These are phyloP conservation scores for Ogataea ramenticola DNA, from an alignment of 805 yeast species.

Conservation along the genomic window DNA sequence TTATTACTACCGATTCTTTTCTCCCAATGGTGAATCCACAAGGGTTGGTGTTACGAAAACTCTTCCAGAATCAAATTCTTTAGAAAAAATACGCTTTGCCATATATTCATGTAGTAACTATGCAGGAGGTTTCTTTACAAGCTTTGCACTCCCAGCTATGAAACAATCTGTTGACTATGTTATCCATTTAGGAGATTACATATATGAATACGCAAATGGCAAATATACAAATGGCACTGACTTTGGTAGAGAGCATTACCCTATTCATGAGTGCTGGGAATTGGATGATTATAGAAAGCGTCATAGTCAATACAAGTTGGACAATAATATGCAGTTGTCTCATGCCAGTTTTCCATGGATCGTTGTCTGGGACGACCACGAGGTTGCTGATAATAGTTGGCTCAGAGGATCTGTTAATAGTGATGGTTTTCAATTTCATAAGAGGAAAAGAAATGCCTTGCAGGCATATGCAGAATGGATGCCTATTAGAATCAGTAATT, in stretches of 20 bases:
- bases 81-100: constrained; percentile 1
- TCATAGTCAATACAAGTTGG: constrained; percentile 15
- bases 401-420: constrained; percentile 16
- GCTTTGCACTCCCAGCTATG: constrained; percentile 13
- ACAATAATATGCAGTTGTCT: constrained; percentile 14
- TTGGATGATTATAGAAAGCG: constrained; percentile 16
- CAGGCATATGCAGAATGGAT: constrained; percentile 21
- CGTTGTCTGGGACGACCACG: constrained; percentile 22
- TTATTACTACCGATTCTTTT: constrained; percentile 14
- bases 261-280: constrained; percentile 13
- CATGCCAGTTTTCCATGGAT: constrained; percentile 19
- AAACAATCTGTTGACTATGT: constrained; percentile 16
- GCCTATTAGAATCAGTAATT: constrained; percentile 14
- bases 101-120: constrained; percentile 5
- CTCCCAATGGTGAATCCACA: constrained; percentile 3
- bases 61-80: constrained; percentile 10
- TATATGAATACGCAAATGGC: constrained; percentile 19
- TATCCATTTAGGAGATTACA: constrained; percentile 20
- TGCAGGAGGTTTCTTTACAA: constrained; percentile 19
- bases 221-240: constrained; percentile 16
- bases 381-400: constrained; percentile 20
- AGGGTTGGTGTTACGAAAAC: constrained; percentile 15
- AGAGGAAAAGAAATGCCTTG: constrained; percentile 11
- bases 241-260: constrained; percentile 12
- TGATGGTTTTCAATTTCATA: constrained; percentile 13